A percentile compares a stretch with the other conserved stretches of the same genome.
These are phyloP conservation scores for Porogramme epimiltina DNA, from an alignment of 1,284 basidiomycete genomes.

Conservation along the genomic window DNA sequence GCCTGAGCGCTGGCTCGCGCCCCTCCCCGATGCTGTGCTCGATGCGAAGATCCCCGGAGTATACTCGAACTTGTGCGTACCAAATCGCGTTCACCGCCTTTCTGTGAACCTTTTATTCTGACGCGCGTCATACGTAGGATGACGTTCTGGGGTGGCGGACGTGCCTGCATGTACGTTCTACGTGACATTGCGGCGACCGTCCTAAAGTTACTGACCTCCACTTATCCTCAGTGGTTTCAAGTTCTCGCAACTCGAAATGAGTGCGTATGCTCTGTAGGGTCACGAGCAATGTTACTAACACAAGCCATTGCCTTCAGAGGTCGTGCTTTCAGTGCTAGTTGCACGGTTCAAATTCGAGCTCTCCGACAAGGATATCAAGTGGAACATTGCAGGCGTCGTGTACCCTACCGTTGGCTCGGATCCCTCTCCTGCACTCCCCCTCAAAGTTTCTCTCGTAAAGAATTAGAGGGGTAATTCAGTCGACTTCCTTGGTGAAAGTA, in stretches of 20 bases:
- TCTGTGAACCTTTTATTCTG: neutral
- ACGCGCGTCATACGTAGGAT: neutral
- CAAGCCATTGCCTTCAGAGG: constrained; percentile 2
- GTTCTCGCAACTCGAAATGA: constrained; percentile 3
- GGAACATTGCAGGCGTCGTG: constrained; percentile 22
- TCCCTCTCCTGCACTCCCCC: constrained; percentile 1
- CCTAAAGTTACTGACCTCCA: neutral
- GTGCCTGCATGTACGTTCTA: constrained; percentile 5
- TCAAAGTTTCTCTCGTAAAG: constrained; percentile 4
- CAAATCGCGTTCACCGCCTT: neutral
- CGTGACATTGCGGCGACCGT: neutral
- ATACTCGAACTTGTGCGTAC: constrained; percentile 4
- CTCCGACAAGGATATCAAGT: constrained; percentile 20
- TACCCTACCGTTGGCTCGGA: constrained; percentile 19
- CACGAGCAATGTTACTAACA: neutral
- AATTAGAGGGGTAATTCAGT: neutral
- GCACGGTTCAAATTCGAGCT: constrained; percentile 14
- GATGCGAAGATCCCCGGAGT: constrained; percentile 6
- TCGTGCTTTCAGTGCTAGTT: constrained; percentile 10
- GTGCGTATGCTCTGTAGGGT: neutral
- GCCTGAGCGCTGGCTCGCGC: constrained; percentile 22
- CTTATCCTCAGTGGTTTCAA: neutral
- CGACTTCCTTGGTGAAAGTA: too few species aligned
- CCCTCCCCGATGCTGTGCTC: constrained; percentile 1
- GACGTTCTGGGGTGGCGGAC: constrained; percentile 7